phyloP scores from a whole-genome alignment of 192 early-diverging fungal species.

The Entomortierella chlamydospora region DNA sequence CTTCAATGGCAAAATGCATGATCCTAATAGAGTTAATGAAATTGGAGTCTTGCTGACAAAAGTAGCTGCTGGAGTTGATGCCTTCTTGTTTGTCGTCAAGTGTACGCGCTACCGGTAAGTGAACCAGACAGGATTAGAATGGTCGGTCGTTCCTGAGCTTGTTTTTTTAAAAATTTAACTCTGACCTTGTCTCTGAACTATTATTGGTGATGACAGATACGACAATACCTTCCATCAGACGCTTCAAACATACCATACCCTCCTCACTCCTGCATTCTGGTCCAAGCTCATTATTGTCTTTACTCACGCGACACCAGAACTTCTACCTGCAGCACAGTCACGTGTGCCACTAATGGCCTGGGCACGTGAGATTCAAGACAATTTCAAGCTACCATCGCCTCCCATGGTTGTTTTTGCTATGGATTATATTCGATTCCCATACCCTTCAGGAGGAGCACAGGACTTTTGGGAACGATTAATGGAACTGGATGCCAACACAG shows the following conservation, averaged over 20 bases:
- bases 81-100: slow-evolving; percentile 55
- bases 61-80: slow-evolving; percentile 52
- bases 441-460: slow-evolving; percentile 43
- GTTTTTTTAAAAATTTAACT: not conserved
- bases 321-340: slow-evolving; percentile 19
- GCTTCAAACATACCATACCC: slow-evolving; percentile 36
- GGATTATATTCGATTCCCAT: slow-evolving; percentile 46
- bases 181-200: not conserved
- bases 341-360: slow-evolving; percentile 43
- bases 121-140: not conserved
- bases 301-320: slow-evolving; percentile 49
- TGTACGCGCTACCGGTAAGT: slow-evolving; percentile 55
- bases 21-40: slow-evolving; percentile 41
- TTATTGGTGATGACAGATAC: slow-evolving; percentile 4
- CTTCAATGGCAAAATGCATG: slow-evolving; percentile 53
- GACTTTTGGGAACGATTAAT: slow-evolving; percentile 51
- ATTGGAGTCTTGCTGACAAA: slow-evolving; percentile 44
- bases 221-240: slow-evolving; percentile 48
- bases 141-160: too few relatives aligned
- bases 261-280: slow-evolving; percentile 47
- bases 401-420: slow-evolving; percentile 36
- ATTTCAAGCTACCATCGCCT: slow-evolving; percentile 21
- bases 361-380: slow-evolving; percentile 46
- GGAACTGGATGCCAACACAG: slow-evolving; percentile 53
- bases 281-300: slow-evolving; percentile 52